Base-by-base conservation (phyloP, 257 asterid species). In the Gynochthodes officinalis region DNA sequence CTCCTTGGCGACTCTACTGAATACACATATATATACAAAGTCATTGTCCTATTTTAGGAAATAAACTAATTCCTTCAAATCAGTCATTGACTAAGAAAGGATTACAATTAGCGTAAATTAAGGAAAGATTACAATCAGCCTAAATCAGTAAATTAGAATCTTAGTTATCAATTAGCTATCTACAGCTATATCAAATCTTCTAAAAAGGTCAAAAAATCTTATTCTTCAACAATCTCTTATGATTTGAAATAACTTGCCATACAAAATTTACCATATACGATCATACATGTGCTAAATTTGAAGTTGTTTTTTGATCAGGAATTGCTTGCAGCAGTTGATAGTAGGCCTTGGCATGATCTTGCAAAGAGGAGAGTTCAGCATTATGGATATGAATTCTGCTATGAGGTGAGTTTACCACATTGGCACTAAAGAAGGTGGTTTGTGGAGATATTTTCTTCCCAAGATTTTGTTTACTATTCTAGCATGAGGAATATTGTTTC, bases 321-420 rank as follows among this genome's bases (percentile, higher is more conserved):
- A 63, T 71, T 94, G 81, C 96, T 94, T 78, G 89, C 84, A 1
- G 96, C 97, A 13, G 97, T 91, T 72, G 99, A 91, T 79, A 10
- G 71, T 73, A 78, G 78, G 76, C 86, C 88, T 13, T 94, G 97
- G 97, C 84, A 83, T 52, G 85, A 80, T 73, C 99, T 94, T 73
- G 97, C 97, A 70, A 94, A 89, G 86, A 84, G 99, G 87, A 79
- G 95, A 79, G 97, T 94, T 81, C 98, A 94, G 74, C 99, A 94
- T 80, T 86, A 89, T 62, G 98, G 99, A 79, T 94, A 88, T 40
- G 97, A 86, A 83, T 91, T 94, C 73, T 73, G 90, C 80, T 94
- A 94, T 79, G 89, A 79, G 74, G 97, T 94, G 78, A 86, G 92
- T 80, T 69, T 70, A 21, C 33, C 16, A 44, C 13, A 4, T 48